Percentiles rank a stretch among this genome's conserved stretches.
Evolutionary conservation across 768 basidiomycete species (phyloP).

Genomic region (Termitomyces sp.): DNA sequence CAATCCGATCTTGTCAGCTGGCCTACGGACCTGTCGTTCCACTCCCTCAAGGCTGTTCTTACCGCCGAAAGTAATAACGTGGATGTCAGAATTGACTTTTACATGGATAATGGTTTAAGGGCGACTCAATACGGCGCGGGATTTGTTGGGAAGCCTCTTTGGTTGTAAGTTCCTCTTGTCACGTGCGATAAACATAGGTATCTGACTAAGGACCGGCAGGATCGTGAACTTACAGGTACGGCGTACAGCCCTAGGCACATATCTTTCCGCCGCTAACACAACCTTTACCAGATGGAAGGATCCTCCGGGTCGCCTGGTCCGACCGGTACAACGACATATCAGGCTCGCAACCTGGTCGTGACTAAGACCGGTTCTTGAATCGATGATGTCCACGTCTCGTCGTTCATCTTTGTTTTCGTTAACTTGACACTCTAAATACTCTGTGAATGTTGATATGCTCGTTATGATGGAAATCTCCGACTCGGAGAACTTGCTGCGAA

Average conservation of each 20-base stretch:
- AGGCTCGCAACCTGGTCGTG: constrained; percentile 35
- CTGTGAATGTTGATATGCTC: neutral
- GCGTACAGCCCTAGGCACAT: neutral
- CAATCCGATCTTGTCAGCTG: constrained; percentile 35
- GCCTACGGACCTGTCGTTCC: constrained; percentile 41
- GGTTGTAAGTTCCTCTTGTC: constrained; percentile 29
- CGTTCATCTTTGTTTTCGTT: neutral
- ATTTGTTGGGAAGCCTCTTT: constrained; percentile 36
- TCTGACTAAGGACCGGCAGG: constrained; percentile 15
- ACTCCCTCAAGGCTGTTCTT: constrained; percentile 37
- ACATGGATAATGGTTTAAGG: constrained; percentile 32
- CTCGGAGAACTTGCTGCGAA: neutral
- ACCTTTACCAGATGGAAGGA: constrained; percentile 35
- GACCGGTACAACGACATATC: constrained; percentile 36
- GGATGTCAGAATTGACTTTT: constrained; percentile 38
- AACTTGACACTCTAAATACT: neutral
- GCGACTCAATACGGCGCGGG: constrained; percentile 37
- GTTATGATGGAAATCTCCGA: neutral
- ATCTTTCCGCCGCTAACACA: neutral
- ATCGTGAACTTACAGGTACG: constrained; percentile 39
- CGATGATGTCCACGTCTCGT: neutral
- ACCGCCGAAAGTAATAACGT: constrained; percentile 32
- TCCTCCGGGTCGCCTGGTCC: constrained; percentile 42
- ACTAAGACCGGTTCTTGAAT: constrained; percentile 29
- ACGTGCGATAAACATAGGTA: neutral